Evolutionary conservation across 495 filamentous ascomycete genomes (phyloP).

Genomic region (Podospora comata): DNA sequence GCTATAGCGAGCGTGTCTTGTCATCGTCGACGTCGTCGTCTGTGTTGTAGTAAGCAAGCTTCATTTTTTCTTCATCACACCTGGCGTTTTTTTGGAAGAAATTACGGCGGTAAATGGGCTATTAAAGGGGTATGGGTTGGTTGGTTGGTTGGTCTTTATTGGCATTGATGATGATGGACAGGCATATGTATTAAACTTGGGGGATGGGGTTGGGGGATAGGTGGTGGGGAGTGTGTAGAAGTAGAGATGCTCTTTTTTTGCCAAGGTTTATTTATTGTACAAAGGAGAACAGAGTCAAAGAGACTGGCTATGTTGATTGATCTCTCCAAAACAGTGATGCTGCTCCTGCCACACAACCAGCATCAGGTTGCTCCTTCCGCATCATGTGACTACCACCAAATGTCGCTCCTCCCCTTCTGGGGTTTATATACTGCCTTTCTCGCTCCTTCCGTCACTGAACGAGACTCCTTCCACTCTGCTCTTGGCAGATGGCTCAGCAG

Average conservation of each 20-base stretch:
- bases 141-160: slow-evolving; percentile 17
- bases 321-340: background rate
- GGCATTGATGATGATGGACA: slow-evolving; percentile 27
- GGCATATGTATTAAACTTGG: slow-evolving; percentile 24
- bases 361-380: background rate
- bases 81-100: slow-evolving; percentile 34
- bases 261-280: slow-evolving; percentile 22
- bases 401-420: too few relatives aligned
- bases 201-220: slow-evolving; percentile 22
- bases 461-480: too few relatives aligned
- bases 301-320: slow-evolving; percentile 13
- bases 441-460: too few relatives aligned
- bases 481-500: too few relatives aligned
- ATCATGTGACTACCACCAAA: background rate
- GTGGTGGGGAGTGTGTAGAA: background rate
- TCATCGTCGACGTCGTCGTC: slow-evolving; percentile 8
- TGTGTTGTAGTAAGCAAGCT: slow-evolving; percentile 22
- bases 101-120: slow-evolving; percentile 17
- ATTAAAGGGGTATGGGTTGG: background rate
- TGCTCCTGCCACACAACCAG: background rate
- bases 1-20: slow-evolving; percentile 19
- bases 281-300: slow-evolving; percentile 22
- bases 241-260: background rate
- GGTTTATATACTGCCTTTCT: too few relatives aligned
- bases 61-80: slow-evolving; percentile 26